Base-by-base conservation (phyloP, 306 rosid species). In the Cucumis melo region DNA sequence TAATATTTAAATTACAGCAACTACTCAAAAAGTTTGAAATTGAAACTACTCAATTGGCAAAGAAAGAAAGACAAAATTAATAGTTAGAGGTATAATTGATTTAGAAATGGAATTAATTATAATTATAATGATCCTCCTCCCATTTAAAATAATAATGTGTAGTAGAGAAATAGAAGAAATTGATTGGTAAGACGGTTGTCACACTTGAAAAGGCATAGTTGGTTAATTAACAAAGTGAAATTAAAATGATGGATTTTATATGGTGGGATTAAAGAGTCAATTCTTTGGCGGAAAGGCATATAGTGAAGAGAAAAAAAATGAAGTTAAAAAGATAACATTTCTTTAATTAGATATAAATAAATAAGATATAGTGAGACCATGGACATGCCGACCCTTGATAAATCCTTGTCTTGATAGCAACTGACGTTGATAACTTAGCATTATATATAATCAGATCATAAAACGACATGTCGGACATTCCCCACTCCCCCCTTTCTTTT, bases 231-330 rank as follows among this genome's bases (percentile, higher is more conserved):
- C 10, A 66, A 39, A 66, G 29, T 66, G 48, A 64, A 2, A 19
- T 32, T 3, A 38, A 66, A 44, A 68, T 41, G 56, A 68, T 68
- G 74, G 74, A 67, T 1, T 12, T 68, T 42, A 41, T 32, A 39
- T 44, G 36, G 74, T 42, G 19, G 19, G 56, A 21, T 11, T 32
- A 21, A 65, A 39, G 50, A 10, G 73, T 66, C 73, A 39, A 66
- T 66, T 66, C 50, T 66, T 38, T 66, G 73, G 73, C 53, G 73
- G 73, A 66, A 68, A 68, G 74, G 74, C 74, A 42, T 68, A 42
- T 42, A 46, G 53, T 46, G 53, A 1, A 36, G 5, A 32, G 36
- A 32, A 32, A 32, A 1, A 19, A 4, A 65, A 39, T 17, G 29
- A 65, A 65, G 17, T 17, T 3, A 12, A 46, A 46, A 11, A 48